phyloP scores from a whole-genome alignment of 441 rosid species.

The Gossypium aridum region DNA sequence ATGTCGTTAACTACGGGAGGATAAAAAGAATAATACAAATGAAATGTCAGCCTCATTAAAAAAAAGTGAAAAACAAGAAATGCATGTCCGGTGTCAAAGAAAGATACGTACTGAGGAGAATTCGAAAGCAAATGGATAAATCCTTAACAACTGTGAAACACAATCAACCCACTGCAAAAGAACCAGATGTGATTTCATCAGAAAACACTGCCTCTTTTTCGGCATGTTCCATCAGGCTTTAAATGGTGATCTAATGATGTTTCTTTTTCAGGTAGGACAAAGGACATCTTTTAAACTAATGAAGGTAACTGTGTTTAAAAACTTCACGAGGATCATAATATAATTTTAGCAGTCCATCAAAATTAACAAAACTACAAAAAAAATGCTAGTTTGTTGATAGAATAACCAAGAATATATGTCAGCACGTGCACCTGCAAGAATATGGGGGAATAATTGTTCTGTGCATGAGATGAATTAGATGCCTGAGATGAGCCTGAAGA shows the following conservation, averaged over 20 bases:
- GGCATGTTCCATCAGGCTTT: neutral
- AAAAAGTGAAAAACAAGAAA: neutral
- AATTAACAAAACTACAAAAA: neutral
- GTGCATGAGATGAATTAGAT: slow-evolving; percentile 72
- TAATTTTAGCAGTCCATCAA: neutral
- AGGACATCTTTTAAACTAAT: neutral
- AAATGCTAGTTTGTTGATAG: neutral
- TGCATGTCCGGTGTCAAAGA: neutral
- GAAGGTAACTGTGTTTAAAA: neutral
- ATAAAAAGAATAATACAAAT: slow-evolving; percentile 1
- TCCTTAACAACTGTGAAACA: slow-evolving; percentile 81
- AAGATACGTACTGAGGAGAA: slow-evolving; percentile 77
- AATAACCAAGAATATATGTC: neutral
- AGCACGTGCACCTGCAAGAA: slow-evolving; percentile 70
- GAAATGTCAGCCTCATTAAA: neutral
- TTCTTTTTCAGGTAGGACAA: neutral
- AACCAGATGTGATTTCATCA: slow-evolving; percentile 8
- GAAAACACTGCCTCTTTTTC: neutral
- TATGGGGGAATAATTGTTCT: slow-evolving; percentile 88
- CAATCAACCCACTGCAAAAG: slow-evolving; percentile 98
- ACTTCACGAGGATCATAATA: neutral
- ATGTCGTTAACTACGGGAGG: slow-evolving; percentile 5
- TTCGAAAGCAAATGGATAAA: slow-evolving; percentile 97
- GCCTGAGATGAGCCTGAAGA: slow-evolving; percentile 74
- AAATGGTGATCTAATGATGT: neutral